Base-by-base conservation (phyloP, 73 alveolate genomes). In the Paramecium bursaria region DNA sequence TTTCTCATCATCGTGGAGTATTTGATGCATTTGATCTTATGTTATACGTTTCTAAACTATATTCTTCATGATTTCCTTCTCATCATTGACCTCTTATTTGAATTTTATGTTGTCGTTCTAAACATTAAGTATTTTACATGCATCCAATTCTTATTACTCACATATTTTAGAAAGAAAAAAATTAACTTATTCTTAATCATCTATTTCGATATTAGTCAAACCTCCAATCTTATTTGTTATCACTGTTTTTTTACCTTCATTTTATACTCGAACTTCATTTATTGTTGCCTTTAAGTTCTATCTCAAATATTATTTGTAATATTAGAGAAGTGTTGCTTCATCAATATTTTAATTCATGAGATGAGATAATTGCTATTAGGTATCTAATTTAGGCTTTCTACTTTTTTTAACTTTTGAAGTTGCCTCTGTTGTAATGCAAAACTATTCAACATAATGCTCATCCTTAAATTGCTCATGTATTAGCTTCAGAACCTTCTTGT, bases 21-120 rank as follows among this genome's bases (percentile, higher is more conserved):
- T 67, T 35, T 67, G 39, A 13, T 3, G 33, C 22, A 67, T 15
- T 1, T 67, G 44, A 39, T 67, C 82, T 42, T 67, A 67, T 9
- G 82, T 67, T 15, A 39, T 35, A 21, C 82, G 15, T 67, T 67
- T 67, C 23, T 67, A 67, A 4, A 67, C 82, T 9, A 67, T 67
- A 15, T 67, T 67, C 50, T 26, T 67, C 82, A 53, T 39, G 19
- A 42, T 42, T 42, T 67, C 82, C 46, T 10, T 67, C 44, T 67
- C 82, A 67, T 67, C 82, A 19, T 35, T 25, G 27, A 39, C 26
- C 33, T 67, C 82, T 42, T 67, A 35, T 15, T 67, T 67, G 17
- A 19, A 67, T 4, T 29, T 15, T 17, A 67, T 17, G 1, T 67
- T 47, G 0, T 31, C 82, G 44, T 67, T 42, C 44, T 67, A 9